phyloP scores from a whole-genome alignment of 1,284 basidiomycete species.

The Coniferiporia weirii region DNA sequence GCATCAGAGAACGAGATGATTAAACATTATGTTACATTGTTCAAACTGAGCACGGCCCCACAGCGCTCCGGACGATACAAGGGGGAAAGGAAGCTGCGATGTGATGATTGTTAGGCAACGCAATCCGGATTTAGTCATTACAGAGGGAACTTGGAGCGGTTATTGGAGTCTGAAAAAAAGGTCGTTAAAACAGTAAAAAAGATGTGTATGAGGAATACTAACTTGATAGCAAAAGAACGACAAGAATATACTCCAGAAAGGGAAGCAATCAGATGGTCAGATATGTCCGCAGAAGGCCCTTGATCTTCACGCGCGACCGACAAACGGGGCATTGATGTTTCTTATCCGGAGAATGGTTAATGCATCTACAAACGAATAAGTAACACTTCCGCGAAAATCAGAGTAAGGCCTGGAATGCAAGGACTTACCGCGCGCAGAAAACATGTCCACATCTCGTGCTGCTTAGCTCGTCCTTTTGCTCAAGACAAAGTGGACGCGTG shows the following conservation, averaged over 20 bases:
- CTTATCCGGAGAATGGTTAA: background rate
- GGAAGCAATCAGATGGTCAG: background rate
- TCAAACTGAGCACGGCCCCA: no score
- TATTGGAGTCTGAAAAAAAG: no score
- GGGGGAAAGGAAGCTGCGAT: no score
- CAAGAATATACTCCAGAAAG: no score
- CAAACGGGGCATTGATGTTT: slow-evolving; percentile 13
- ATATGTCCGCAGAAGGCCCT: slow-evolving; percentile 12
- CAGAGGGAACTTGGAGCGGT: no score
- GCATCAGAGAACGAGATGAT: no score
- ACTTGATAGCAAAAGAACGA: background rate
- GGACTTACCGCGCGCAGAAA: slow-evolving; percentile 12
- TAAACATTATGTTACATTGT: no score
- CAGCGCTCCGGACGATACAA: no score
- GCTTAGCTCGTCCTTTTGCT: slow-evolving; percentile 5
- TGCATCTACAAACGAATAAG: background rate
- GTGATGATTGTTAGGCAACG: no score
- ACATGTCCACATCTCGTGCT: slow-evolving; percentile 12
- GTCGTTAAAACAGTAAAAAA: background rate
- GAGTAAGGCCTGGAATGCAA: background rate
- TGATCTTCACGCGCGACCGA: background rate
- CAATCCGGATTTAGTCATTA: no score
- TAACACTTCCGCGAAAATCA: background rate
- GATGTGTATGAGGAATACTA: no score
- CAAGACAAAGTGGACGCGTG: slow-evolving; percentile 11